Conservation (phyloP, 2,329 filamentous ascomycete species). For the Incumbomyces delicatus region DNA sequence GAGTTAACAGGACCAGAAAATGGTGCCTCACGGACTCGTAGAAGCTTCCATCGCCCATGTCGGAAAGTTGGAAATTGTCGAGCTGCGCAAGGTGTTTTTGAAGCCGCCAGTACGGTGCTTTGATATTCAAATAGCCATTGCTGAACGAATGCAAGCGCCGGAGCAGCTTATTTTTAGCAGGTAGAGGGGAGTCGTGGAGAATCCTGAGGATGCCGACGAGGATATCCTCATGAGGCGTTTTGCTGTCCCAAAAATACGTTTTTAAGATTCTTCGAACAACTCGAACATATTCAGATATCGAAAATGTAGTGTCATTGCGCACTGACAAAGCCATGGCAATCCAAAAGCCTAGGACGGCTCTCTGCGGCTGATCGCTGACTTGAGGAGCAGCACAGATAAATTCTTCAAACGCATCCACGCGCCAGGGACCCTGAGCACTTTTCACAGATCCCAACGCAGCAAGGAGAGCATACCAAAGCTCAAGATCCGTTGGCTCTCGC, state of each 20-base stretch:
- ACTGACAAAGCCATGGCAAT: neutral
- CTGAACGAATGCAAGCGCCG: neutral
- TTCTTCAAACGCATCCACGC: neutral
- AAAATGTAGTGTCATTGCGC: neutral
- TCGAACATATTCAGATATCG: neutral
- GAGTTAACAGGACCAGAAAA: neutral
- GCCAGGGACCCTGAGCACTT: neutral
- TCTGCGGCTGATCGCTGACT: neutral
- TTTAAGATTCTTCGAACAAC: neutral
- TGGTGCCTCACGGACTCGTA: neutral
- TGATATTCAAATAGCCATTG: neutral
- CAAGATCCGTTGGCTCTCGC: neutral
- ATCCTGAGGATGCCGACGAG: neutral
- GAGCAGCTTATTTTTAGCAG: conserved; percentile 1
- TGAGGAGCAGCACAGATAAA: neutral
- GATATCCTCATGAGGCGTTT: neutral
- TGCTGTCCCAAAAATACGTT: neutral
- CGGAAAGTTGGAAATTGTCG: neutral
- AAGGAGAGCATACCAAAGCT: conserved; percentile 5
- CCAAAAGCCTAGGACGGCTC: neutral
- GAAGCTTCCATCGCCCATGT: neutral
- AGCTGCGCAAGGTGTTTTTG: neutral
- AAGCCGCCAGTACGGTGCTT: neutral
- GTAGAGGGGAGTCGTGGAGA: neutral
- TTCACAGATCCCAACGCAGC: neutral